Evolutionary conservation across 805 yeast species (phyloP).

Genomic region (Maudiozyma serrabonitensis): DNA sequence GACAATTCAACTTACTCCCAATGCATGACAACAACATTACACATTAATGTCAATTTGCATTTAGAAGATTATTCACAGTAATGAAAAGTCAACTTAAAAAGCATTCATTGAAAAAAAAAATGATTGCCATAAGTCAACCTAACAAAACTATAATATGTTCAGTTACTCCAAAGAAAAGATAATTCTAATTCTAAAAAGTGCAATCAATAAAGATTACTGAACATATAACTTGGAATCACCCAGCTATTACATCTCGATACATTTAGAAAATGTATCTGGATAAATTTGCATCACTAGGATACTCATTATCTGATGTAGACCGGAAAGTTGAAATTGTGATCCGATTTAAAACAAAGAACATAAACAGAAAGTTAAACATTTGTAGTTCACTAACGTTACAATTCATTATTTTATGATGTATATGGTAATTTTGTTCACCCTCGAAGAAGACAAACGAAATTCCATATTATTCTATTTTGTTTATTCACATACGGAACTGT

Average conservation of each 20-base stretch:
- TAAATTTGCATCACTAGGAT: neutral
- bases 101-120: neutral
- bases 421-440: no score
- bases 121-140: neutral
- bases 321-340: conserved; percentile 16
- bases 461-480: neutral
- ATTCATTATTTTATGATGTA: neutral
- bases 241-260: conserved; percentile 25
- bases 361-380: neutral
- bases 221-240: conserved; percentile 26
- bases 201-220: no score
- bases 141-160: neutral
- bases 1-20: neutral
- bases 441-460: neutral
- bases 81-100: no score
- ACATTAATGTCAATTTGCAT: neutral
- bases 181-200: no score
- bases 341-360: conserved; percentile 5
- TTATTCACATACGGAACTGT: conserved; percentile 77
- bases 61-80: no score
- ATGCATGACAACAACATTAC: neutral
- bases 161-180: neutral
- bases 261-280: neutral
- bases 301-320: conserved; percentile 16
- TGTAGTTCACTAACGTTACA: neutral